Conservation (phyloP, 2,329 filamentous ascomycete genomes). For the Erysiphe pisi region DNA sequence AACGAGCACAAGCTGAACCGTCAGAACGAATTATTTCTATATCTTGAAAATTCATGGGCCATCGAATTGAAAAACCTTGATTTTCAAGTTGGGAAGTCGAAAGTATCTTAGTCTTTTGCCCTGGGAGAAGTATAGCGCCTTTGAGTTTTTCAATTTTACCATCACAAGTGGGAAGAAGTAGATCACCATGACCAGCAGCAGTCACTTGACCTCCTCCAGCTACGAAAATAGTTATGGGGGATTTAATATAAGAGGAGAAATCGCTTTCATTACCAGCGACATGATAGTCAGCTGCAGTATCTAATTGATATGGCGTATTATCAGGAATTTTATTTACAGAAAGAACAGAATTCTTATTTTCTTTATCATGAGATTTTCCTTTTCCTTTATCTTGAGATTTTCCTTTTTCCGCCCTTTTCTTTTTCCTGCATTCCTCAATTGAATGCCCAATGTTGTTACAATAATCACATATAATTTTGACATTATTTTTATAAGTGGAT, state of each 20-base stretch:
- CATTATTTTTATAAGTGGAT: too few species aligned
- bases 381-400: too few species aligned
- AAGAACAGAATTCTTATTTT: too few species aligned
- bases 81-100: not conserved
- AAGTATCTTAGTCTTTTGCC: too few species aligned
- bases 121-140: not conserved
- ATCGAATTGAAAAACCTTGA: not conserved
- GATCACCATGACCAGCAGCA: not conserved
- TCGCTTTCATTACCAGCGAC: not conserved
- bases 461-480: too few species aligned
- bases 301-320: conserved; percentile 7
- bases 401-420: too few species aligned
- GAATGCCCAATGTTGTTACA: too few species aligned
- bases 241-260: not conserved
- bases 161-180: not conserved
- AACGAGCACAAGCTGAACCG: not conserved
- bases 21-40: not conserved
- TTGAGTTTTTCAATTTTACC: not conserved
- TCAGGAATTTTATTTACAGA: too few species aligned
- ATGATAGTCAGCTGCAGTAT: not conserved
- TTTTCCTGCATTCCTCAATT: too few species aligned
- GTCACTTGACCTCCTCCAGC: not conserved
- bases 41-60: not conserved
- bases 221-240: not conserved
- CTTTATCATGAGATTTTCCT: too few species aligned